phyloP scores from a whole-genome alignment of 345 rosid genomes.

The Lepidium didymum region DNA sequence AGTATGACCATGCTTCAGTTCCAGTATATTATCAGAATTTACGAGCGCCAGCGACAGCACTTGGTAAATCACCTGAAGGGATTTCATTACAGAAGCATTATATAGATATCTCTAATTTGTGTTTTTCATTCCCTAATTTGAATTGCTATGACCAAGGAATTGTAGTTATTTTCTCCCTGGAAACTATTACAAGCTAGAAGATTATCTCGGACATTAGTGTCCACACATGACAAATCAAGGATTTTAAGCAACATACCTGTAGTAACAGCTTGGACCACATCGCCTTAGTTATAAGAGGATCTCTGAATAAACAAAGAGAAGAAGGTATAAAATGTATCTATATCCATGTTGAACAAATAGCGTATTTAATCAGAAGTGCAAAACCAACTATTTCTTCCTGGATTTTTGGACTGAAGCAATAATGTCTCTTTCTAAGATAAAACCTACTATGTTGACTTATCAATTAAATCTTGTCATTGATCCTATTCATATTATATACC shows the following conservation, averaged over 20 bases:
- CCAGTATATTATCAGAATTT: constrained; percentile 41
- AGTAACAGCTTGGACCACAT: constrained; percentile 76
- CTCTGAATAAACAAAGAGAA: constrained; percentile 33
- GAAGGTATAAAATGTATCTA: not conserved
- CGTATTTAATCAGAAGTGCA: not conserved
- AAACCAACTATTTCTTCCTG: not conserved
- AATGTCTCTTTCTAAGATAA: too few species aligned
- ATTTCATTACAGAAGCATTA: not conserved
- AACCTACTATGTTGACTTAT: too few species aligned
- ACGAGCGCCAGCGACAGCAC: constrained; percentile 50
- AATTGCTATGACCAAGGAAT: too few species aligned
- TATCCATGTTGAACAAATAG: too few species aligned
- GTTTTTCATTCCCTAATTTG: too few species aligned
- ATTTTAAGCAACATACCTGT: constrained; percentile 41
- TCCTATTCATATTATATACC: constrained; percentile 33
- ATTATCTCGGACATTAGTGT: not conserved
- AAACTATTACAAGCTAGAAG: too few species aligned
- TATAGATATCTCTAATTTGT: not conserved
- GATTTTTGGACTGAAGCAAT: too few species aligned
- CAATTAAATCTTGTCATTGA: too few species aligned
- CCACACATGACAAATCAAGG: not conserved
- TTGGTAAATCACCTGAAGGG: constrained; percentile 53
- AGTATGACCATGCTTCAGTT: constrained; percentile 29
- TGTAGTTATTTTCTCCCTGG: too few species aligned
- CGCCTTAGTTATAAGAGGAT: constrained; percentile 69